A percentile compares a stretch with the other conserved stretches of the same genome.
These are phyloP conservation scores for Kitagawia praeruptora DNA, from an alignment of 129 eudicot species.

Conservation along the genomic window DNA sequence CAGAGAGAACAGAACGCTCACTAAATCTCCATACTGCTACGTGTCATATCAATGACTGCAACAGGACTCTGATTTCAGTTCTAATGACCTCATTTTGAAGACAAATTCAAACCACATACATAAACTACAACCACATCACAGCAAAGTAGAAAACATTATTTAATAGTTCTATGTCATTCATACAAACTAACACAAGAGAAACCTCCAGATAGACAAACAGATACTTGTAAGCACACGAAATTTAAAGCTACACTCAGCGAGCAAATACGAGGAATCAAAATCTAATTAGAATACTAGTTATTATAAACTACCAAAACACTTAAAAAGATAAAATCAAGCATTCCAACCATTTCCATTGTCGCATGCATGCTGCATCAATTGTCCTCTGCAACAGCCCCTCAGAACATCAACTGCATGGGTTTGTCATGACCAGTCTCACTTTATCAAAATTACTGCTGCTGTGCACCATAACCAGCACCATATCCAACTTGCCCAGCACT, in stretches of 20 bases:
- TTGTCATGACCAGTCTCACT: neutral
- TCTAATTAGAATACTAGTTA: constrained; percentile 56
- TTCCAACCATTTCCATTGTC: constrained; percentile 56
- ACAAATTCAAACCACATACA: neutral
- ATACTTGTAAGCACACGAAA: neutral
- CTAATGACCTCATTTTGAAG: neutral
- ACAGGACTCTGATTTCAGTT: neutral
- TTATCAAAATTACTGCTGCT: constrained; percentile 32
- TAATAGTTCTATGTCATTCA: constrained; percentile 9
- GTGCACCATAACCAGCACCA: constrained; percentile 61
- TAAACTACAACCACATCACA: neutral
- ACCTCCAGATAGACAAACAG: constrained; percentile 2
- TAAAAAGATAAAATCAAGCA: constrained; percentile 53
- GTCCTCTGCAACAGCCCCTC: constrained; percentile 21
- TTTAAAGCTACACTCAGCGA: constrained; percentile 4
- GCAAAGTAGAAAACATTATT: neutral
- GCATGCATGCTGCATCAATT: constrained; percentile 37
- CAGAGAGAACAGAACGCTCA: neutral
- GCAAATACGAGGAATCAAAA: constrained; percentile 17
- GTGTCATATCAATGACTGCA: neutral
- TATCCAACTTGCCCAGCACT: constrained; percentile 44
- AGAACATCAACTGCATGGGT: constrained; percentile 14
- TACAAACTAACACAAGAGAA: constrained; percentile 8
- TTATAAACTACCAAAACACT: constrained; percentile 42
- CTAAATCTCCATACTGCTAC: neutral